Base-by-base conservation (phyloP, 2,329 filamentous ascomycete genomes). In the Gyromitra esculenta region DNA sequence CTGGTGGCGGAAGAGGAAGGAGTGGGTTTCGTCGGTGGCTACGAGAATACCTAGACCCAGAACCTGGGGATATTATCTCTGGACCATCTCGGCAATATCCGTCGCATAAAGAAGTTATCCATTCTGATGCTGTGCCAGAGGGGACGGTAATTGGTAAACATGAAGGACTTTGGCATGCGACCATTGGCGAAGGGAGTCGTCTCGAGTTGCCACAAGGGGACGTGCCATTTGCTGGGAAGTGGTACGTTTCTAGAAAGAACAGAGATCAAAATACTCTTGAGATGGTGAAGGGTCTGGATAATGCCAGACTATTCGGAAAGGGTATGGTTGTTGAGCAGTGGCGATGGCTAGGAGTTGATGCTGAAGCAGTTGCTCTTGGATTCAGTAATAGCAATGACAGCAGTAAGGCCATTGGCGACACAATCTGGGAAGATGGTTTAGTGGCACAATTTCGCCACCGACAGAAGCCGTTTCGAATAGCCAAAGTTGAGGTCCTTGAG, bases 121-220 rank as follows among this genome's bases (percentile, higher is more conserved):
- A 35, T 6, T 21, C 60, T 7, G 0, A 62, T 65, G 37, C 37
- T 15, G 68, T 45, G 21, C 48, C 43, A 5, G 68, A 78, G 56
- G 79, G 79, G 18, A 70, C 39, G 2, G 62, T 78, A 18, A 56
- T 79, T 37, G 76, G 73, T 9, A 21, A 62, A 62, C 79, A 79
- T 60, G 45, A 72, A n/a, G 79, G 79, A 9, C 78, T 79, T 37
- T 79, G 79, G 79, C 73, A 78, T 60, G 79, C 79, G 41, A 79
- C 79, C 4, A 75, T 79, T 18, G 79, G 79, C 11, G 79, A 79
- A 67, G 77, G 60, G 56, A 73, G 72, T 35, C 77, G 75, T 45
- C 65, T 78, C 6, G 54, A 79, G 39, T 66, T 79, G 15, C 77
- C 79, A 39, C 79, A 79, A 66, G 79, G 76, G 11, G 73, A 72